Evolutionary conservation across 495 filamentous ascomycete species (phyloP), one percentile per base, ranked within the genome.

Genomic region (Choiromyces venosus): DNA sequence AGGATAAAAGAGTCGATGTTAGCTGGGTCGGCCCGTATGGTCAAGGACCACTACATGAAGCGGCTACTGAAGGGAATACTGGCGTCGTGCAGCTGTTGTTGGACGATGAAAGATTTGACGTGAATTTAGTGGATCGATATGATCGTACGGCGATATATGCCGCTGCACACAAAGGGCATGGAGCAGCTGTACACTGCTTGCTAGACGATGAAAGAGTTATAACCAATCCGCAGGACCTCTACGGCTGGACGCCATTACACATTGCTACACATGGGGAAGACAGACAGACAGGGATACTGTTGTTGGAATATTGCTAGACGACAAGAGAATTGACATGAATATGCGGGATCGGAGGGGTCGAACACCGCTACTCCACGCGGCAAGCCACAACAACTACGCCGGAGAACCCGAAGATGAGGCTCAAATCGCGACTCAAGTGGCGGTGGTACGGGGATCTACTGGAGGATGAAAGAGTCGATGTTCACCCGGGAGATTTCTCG

Each of bases 61-160:
- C 33, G 35, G 69, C 69, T 8, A 33, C 35, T 8, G 33, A n/a
- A 9, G 69, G 69, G 7, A 39, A 69, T 67, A 18, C 33, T 36
- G 52, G 37, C 21, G 38, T 71, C 33, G 64, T 67, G 38, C 33
- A 71, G 36, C 69, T 71, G 44, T 25, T 71, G 7, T 37, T 71
- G 21, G 69, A 8, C 21, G n/a, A 33, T 36, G 33, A 61, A 6
- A 61, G 52, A 33, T 33, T 61, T 29, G 52, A 61, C 52, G 52
- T 33, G 52, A 61, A 61, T 61, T 61, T 61, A 29, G 18, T 16
- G 52, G 52, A 61, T 14, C 52, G 25, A 16, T 61, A 61, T 61
- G 52, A 61, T 14, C 25, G 52, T 29, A 61, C 52, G 10, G 25
- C 52, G 25, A 12, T 61, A 33, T 33, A 61, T 61, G 52, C 52